Conservation (phyloP, 2,329 filamentous ascomycete species). For the Hypoxylon sp. region DNA sequence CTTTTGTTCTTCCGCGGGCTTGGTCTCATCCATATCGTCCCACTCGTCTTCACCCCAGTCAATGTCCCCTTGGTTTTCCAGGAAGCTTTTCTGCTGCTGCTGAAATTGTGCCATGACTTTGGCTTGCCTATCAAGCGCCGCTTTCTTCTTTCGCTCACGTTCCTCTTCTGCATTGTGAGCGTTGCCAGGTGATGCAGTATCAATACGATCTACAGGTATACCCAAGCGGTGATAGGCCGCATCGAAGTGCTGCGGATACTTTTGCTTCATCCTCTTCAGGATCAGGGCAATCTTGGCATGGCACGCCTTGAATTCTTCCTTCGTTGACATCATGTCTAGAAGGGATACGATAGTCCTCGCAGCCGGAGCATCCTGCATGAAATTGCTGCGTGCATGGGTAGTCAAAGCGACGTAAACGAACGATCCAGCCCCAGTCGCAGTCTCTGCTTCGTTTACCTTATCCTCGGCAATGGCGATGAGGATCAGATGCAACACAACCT, state of each 20-base stretch:
- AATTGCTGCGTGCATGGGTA: slow-evolving; percentile 68
- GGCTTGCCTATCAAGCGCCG: slow-evolving; percentile 87
- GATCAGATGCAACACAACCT: slow-evolving; percentile 87
- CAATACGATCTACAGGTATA: slow-evolving; percentile 78
- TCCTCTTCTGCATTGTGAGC: slow-evolving; percentile 73
- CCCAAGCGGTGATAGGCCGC: slow-evolving; percentile 70
- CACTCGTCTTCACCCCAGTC: slow-evolving; percentile 89
- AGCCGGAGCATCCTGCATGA: slow-evolving; percentile 63
- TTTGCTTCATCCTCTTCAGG: slow-evolving; percentile 84
- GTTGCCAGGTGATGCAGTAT: slow-evolving; percentile 81
- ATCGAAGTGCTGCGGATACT: slow-evolving; percentile 77
- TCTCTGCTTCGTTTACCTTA: slow-evolving; percentile 61
- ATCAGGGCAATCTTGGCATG: slow-evolving; percentile 86
- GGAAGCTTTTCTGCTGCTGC: slow-evolving; percentile 93
- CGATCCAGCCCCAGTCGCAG: slow-evolving; percentile 62
- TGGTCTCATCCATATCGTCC: slow-evolving; percentile 71
- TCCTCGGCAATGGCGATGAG: slow-evolving; percentile 90
- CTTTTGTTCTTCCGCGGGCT: slow-evolving; percentile 69
- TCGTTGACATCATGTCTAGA: slow-evolving; percentile 68
- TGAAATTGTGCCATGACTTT: slow-evolving; percentile 98
- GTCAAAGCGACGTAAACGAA: slow-evolving; percentile 78
- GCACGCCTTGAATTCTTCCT: slow-evolving; percentile 81
- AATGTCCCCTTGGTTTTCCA: slow-evolving; percentile 85
- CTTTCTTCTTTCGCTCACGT: slow-evolving; percentile 85
- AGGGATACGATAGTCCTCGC: slow-evolving; percentile 71